Conservation (phyloP, 768 basidiomycete genomes). For the Leccinum ochraceum region DNA sequence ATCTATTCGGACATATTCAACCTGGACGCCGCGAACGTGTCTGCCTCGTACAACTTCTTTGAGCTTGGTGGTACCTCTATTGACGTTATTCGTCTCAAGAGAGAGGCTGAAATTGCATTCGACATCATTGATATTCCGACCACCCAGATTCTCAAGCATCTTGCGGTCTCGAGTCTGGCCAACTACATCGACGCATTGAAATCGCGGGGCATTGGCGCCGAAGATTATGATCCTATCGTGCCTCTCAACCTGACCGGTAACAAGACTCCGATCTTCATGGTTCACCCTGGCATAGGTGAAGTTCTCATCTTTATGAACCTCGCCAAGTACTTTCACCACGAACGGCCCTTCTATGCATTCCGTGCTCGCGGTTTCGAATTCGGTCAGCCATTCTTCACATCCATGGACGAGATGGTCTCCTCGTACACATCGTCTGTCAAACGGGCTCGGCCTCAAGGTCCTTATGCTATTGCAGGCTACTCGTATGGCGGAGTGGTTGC, state of each 20-base stretch:
- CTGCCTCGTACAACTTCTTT: not conserved
- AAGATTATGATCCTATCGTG: slow-evolving; percentile 5
- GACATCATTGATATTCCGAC: not conserved
- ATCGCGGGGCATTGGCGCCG: not conserved
- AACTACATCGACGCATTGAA: not conserved
- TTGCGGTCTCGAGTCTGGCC: not conserved
- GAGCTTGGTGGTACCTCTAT: not conserved
- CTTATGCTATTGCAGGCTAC: not conserved
- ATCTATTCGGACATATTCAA: not conserved
- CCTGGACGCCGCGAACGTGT: not conserved
- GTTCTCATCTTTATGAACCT: not conserved
- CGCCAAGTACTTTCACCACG: not conserved
- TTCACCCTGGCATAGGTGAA: not conserved
- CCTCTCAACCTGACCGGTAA: slow-evolving; percentile 2
- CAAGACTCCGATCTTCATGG: slow-evolving; percentile 3
- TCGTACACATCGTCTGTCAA: not conserved
- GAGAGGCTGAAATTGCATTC: not conserved
- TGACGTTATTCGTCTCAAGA: not conserved
- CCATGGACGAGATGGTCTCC: not conserved
- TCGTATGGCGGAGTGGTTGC: not conserved
- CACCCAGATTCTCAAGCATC: not conserved
- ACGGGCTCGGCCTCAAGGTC: not conserved
- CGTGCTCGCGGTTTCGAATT: not conserved
- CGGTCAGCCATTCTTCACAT: not conserved
- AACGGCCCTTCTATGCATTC: not conserved